Evolutionary conservation across 805 yeast species (phyloP).

Genomic region (Priceomyces medius): DNA sequence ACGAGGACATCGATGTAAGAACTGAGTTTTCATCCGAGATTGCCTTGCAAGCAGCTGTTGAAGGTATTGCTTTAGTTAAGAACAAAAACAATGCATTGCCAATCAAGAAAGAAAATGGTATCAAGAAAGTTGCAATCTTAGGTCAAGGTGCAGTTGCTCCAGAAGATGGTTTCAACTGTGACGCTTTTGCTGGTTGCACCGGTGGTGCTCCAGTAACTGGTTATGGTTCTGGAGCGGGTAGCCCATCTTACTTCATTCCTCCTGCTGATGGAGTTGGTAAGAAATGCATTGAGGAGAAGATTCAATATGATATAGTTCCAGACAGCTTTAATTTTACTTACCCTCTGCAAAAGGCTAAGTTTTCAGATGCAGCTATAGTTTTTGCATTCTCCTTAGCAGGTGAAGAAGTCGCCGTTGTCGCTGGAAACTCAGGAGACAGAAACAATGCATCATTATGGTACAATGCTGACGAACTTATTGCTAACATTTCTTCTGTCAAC

Average conservation of each 20-base stretch:
- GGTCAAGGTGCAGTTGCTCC: slow-evolving; percentile 9
- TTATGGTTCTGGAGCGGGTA: slow-evolving; percentile 6
- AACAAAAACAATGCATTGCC: slow-evolving; percentile 11
- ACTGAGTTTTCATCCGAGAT: slow-evolving; percentile 46
- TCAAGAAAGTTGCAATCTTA: slow-evolving; percentile 8
- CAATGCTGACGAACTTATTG: slow-evolving; percentile 5
- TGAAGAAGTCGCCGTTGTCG: slow-evolving; percentile 1
- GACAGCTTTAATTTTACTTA: slow-evolving; percentile 2
- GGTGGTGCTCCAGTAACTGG: slow-evolving; percentile 6
- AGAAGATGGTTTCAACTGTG: slow-evolving; percentile 1
- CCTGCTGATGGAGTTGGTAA: slow-evolving; percentile 1
- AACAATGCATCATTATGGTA: slow-evolving; percentile 5
- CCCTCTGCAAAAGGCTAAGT: background rate
- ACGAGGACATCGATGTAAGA: slow-evolving; percentile 30
- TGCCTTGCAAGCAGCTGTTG: slow-evolving; percentile 26
- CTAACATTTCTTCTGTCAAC: slow-evolving; percentile 1
- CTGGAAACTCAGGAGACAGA: slow-evolving; percentile 4
- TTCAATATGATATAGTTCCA: slow-evolving; percentile 3
- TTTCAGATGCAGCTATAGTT: slow-evolving; percentile 1
- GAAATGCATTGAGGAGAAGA: background rate
- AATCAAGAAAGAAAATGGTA: slow-evolving; percentile 2
- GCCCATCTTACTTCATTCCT: slow-evolving; percentile 1
- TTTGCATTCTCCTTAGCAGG: slow-evolving; percentile 4
- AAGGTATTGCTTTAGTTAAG: slow-evolving; percentile 11
- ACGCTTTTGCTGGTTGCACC: background rate